Conservation (phyloP, 345 rosid species). For the Jatropha curcas region DNA sequence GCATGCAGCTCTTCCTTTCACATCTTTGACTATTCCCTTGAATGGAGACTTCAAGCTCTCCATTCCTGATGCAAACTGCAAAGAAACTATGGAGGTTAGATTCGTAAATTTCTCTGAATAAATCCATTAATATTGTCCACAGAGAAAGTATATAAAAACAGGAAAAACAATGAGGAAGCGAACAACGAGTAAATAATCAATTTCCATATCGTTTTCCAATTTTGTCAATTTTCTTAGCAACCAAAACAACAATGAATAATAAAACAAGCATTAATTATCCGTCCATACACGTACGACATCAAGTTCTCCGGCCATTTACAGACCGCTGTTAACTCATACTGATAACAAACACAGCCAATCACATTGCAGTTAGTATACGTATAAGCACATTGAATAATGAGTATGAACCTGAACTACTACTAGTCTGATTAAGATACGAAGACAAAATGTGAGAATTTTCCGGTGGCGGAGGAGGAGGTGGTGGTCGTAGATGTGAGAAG, state of each 20-base stretch:
- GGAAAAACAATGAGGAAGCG: no score
- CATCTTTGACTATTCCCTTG: conserved; percentile 63
- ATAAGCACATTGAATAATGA: neutral
- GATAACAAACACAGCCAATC: conserved; percentile 1
- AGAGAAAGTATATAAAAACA: no score
- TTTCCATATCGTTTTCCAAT: no score
- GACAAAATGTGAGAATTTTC: neutral
- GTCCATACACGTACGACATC: neutral
- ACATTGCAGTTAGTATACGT: no score
- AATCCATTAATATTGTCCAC: no score
- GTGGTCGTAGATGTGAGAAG: neutral
- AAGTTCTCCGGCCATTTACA: conserved; percentile 1
- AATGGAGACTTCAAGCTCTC: conserved; percentile 54
- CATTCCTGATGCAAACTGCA: conserved; percentile 38
- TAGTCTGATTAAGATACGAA: neutral
- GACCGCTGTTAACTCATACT: neutral
- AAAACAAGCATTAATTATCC: neutral
- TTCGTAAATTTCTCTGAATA: neutral
- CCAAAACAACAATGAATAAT: neutral
- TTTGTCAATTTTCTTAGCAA: conserved; percentile 9
- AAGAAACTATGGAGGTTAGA: no score
- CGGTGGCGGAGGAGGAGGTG: conserved; percentile 17
- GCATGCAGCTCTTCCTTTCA: conserved; percentile 57
- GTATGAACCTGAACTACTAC: neutral
- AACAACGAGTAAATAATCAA: no score